Evolutionary conservation across 768 basidiomycete genomes (phyloP).

Genomic region (Cystobasidium tubakii): DNA sequence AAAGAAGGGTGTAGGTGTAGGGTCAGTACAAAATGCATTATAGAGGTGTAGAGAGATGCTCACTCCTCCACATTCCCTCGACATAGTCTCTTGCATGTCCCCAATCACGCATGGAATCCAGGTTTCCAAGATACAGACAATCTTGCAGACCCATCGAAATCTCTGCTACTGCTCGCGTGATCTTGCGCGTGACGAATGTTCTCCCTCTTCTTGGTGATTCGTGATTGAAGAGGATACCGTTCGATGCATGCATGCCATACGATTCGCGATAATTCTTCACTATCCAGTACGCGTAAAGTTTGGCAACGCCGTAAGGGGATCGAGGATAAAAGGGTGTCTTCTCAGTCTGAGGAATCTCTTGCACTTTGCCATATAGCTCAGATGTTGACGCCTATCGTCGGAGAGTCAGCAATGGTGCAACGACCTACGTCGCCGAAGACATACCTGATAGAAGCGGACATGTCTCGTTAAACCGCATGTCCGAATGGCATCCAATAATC

Average conservation of each 20-base stretch:
- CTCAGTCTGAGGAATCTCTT: constrained; percentile 90
- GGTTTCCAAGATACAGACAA: constrained; percentile 86
- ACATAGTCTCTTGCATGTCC: constrained; percentile 81
- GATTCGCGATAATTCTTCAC: constrained; percentile 88
- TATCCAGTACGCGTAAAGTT: constrained; percentile 87
- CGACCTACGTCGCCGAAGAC: neutral
- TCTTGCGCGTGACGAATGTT: constrained; percentile 95
- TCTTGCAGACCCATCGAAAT: constrained; percentile 81
- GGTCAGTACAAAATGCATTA: neutral
- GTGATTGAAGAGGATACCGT: constrained; percentile 96
- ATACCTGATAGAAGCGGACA: constrained; percentile 80
- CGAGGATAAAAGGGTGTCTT: constrained; percentile 98
- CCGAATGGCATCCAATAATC: constrained; percentile 89
- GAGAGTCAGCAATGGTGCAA: too few relatives aligned
- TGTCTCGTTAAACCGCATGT: constrained; percentile 91
- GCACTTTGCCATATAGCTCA: constrained; percentile 93
- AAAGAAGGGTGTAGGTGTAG: constrained; percentile 66
- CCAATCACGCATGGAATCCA: constrained; percentile 95
- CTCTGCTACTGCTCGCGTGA: constrained; percentile 84
- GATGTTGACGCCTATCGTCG: constrained; percentile 70
- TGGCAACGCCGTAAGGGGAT: constrained; percentile 90
- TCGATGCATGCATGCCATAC: constrained; percentile 93
- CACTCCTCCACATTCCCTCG: constrained; percentile 57
- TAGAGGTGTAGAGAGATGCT: neutral
- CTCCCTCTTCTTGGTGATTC: constrained; percentile 90